Conservation (phyloP, 164 flowering plant species). For the Macadamia tetraphylla region DNA sequence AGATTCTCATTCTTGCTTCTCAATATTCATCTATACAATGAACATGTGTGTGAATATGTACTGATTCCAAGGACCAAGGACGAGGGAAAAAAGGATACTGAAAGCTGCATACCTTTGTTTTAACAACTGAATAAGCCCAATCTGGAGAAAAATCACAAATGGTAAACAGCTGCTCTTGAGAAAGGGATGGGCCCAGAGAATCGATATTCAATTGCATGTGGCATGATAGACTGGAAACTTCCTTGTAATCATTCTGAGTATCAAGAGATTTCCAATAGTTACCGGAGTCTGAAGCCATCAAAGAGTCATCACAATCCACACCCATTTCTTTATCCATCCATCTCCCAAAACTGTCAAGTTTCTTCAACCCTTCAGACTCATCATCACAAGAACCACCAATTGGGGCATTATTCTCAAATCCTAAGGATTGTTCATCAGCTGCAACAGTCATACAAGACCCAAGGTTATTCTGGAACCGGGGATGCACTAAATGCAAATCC, state of each 20-base stretch:
- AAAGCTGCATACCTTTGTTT: conserved; percentile 49
- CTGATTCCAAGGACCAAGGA: no score
- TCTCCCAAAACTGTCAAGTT: conserved; percentile 67
- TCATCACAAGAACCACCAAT: conserved; percentile 12
- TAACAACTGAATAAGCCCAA: conserved; percentile 55
- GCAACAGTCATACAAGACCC: conserved; percentile 11
- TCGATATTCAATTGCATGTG: conserved; percentile 54
- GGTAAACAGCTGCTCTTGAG: conserved; percentile 67
- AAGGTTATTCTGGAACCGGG: conserved; percentile 14
- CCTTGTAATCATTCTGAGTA: conserved; percentile 42
- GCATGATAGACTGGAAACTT: conserved; percentile 49
- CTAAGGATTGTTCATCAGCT: conserved; percentile 12
- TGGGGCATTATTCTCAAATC: conserved; percentile 16
- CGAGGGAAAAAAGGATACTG: background rate
- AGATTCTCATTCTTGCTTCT: background rate
- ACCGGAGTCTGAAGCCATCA: conserved; percentile 59
- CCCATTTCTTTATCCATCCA: conserved; percentile 75
- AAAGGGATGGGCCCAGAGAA: conserved; percentile 59
- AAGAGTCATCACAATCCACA: conserved; percentile 54
- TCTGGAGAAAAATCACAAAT: conserved; percentile 67
- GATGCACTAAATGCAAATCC: conserved; percentile 12
- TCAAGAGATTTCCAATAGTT: conserved; percentile 52
- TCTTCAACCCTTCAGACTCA: conserved; percentile 36
- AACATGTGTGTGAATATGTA: background rate
- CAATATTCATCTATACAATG: background rate